Conservation (phyloP, 148 eudicot genomes). For the Spergularia marina region DNA sequence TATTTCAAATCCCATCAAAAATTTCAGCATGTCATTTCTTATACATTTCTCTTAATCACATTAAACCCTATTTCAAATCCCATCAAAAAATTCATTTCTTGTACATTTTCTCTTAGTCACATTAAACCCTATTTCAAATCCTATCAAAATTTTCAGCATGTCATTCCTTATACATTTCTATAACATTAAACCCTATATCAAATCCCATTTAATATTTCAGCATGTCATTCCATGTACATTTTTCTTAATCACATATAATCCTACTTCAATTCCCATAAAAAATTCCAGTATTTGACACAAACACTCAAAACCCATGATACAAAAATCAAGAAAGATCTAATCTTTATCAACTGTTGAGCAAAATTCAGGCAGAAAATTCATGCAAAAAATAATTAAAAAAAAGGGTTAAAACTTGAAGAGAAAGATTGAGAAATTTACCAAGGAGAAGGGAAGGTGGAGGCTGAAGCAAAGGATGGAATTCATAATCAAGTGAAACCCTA, state of each 20-base stretch:
- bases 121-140: neutral
- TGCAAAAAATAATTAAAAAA: neutral
- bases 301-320: neutral
- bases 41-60: neutral
- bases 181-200: too few species aligned
- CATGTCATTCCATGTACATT: neutral
- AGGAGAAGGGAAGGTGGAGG: conserved; percentile 10
- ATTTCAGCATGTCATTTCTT: neutral
- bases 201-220: too few species aligned
- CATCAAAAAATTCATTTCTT: too few species aligned
- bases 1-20: neutral
- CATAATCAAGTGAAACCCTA: neutral
- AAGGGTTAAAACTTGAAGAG: neutral
- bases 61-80: neutral
- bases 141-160: too few species aligned
- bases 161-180: too few species aligned
- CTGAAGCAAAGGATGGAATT: conserved; percentile 21
- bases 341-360: neutral
- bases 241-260: neutral
- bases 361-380: neutral
- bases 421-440: conserved; percentile 16
- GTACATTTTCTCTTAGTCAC: too few species aligned
- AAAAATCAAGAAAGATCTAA: neutral
- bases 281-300: neutral
- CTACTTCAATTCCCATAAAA: neutral